Conservation (phyloP, 1,284 basidiomycete genomes). For the Puccinia novopanici region DNA sequence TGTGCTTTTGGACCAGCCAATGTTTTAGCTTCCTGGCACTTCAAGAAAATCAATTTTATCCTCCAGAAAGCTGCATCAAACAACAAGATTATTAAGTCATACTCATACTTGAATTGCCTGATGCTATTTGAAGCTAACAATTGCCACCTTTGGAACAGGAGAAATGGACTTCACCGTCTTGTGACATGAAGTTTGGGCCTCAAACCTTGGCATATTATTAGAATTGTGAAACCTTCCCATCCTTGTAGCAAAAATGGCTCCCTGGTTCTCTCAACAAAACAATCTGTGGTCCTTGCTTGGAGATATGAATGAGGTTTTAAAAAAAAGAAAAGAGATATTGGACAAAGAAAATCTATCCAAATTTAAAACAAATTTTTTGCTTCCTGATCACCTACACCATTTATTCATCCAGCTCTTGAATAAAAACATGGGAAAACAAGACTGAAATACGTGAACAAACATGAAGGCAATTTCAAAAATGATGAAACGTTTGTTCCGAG, state of each 20-base stretch:
- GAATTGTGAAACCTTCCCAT: constrained; percentile 9
- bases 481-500: constrained; percentile 17
- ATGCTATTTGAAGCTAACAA: no score
- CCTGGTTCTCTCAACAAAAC: constrained; percentile 17
- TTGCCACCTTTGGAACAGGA: no score
- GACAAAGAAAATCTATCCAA: background rate
- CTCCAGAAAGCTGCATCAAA: constrained; percentile 36
- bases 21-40: no score
- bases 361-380: constrained; percentile 8
- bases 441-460: background rate
- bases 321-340: background rate
- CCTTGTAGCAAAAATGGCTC: constrained; percentile 10
- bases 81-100: background rate
- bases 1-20: constrained; percentile 34
- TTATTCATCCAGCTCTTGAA: background rate
- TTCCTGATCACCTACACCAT: constrained; percentile 11
- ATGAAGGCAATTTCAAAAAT: background rate
- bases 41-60: no score
- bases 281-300: constrained; percentile 43
- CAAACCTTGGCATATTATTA: constrained; percentile 26
- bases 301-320: constrained; percentile 12
- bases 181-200: constrained; percentile 18
- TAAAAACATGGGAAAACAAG: background rate
- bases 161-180: constrained; percentile 29
- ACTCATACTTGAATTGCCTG: background rate